Evolutionary conservation across 768 basidiomycete genomes (phyloP).

Genomic region (Stropharia rugosoannulata): DNA sequence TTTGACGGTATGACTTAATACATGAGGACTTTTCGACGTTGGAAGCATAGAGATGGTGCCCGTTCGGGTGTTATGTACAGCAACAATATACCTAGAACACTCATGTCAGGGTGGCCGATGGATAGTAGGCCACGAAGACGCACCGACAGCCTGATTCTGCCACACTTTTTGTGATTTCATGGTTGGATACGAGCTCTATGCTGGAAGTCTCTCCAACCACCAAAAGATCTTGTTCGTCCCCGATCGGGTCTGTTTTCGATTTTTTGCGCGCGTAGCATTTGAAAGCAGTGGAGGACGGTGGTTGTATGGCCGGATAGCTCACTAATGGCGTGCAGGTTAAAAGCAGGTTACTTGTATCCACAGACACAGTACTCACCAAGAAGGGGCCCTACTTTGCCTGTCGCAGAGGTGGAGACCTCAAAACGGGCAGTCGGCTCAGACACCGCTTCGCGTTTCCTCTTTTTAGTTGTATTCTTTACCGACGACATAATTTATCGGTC

Average conservation of each 20-base stretch:
- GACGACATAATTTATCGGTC: slow-evolving; percentile 28
- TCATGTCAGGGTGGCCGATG: slow-evolving; percentile 1
- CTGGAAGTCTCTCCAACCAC: slow-evolving; percentile 83
- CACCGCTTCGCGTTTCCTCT: slow-evolving; percentile 36
- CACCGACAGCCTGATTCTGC: slow-evolving; percentile 70
- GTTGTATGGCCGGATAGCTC: slow-evolving; percentile 61
- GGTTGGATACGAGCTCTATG: slow-evolving; percentile 77
- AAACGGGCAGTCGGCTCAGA: slow-evolving; percentile 24
- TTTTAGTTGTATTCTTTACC: slow-evolving; percentile 38
- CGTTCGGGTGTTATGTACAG: slow-evolving; percentile 76
- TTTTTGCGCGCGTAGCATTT: slow-evolving; percentile 54
- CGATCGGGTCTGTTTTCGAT: slow-evolving; percentile 31
- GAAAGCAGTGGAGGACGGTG: slow-evolving; percentile 60
- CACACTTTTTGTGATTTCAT: slow-evolving; percentile 47
- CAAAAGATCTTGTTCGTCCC: slow-evolving; percentile 35
- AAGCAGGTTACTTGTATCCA: background rate
- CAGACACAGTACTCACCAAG: slow-evolving; percentile 28
- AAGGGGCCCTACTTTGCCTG: slow-evolving; percentile 33
- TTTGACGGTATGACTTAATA: slow-evolving; percentile 80
- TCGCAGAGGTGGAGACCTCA: slow-evolving; percentile 26
- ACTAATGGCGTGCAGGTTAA: slow-evolving; percentile 18
- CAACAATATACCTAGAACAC: slow-evolving; percentile 76
- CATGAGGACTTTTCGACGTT: slow-evolving; percentile 59
- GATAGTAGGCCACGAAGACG: slow-evolving; percentile 21
- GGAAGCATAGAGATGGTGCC: slow-evolving; percentile 69